A percentile compares a stretch with the other conserved stretches of the same genome.
Evolutionary conservation across 2,329 filamentous ascomycete species (phyloP).

Genomic region (Apiospora hydei): DNA sequence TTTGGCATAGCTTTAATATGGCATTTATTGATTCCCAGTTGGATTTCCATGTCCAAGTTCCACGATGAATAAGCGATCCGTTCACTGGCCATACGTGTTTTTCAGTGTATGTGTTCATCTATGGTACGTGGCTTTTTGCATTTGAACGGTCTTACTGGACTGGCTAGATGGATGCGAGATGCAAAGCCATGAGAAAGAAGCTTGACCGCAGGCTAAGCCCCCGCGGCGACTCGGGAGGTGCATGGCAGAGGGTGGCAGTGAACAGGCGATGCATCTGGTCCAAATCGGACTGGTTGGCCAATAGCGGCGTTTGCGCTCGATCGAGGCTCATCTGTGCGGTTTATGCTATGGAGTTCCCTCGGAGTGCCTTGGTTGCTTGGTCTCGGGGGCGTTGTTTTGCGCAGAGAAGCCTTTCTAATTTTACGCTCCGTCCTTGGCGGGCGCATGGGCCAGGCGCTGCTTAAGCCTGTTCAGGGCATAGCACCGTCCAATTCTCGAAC

Average conservation of each 20-base stretch:
- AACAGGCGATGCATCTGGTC: neutral
- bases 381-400: neutral
- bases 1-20: neutral
- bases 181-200: constrained; percentile 1
- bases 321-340: neutral
- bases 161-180: neutral
- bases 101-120: neutral
- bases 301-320: neutral
- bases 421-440: neutral
- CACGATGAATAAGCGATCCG: neutral
- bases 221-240: neutral
- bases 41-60: neutral
- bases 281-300: neutral
- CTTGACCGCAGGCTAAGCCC: neutral
- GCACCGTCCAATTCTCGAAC: neutral
- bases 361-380: neutral
- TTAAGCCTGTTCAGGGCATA: constrained; percentile 12
- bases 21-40: neutral
- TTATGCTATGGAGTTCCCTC: neutral
- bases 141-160: neutral
- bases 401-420: constrained; percentile 14
- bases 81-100: neutral
- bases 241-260: neutral
- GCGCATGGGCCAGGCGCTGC: neutral
- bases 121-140: no score